Base-by-base conservation (phyloP, 192 early-diverging fungal genomes). In the Mortierella hygrophila region DNA sequence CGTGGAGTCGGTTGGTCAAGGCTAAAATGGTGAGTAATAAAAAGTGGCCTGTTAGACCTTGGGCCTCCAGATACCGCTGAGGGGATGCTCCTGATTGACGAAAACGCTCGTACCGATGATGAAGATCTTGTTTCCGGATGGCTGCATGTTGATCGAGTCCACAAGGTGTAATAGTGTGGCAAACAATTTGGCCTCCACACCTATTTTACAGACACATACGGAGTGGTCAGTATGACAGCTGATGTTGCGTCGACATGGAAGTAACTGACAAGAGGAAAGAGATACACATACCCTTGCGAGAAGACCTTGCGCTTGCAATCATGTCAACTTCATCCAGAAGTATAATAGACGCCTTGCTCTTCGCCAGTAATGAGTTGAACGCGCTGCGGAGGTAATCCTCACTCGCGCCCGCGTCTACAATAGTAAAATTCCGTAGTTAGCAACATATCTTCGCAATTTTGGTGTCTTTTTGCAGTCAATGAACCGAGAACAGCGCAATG, bases 261-360 rank as follows among this genome's bases (percentile, higher is more conserved):
- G 29, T 29, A 2, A 32, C 29, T 9, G 29, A 11, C 60, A 65
- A 16, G n/a, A 32, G 29, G 0, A 65, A 32, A 13, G n/a, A 29
- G 29, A 15, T 65, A 32, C 4, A 23, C 60, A 42, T 52, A 79
- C 81, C 82, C 82, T 88, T 89, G 65, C 88, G 85, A 23, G 75
- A 81, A 6, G 83, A 70, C n/a, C 77, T 52, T 20, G 73, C 63
- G 10, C 89, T 82, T 35, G 91, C 82, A 65, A 93, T 84, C 72
- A 93, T 90, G 78, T 93, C 92, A 20, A 92, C 81, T 78, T 93
- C 92, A 65, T 93, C 92, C 7, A 93, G 32, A 46, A 93, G 88
- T 15, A 93, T 32, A n/a, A 92, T 84, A 4, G 92, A 92, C 5
- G 83, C 70, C 38, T 44, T 79, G 29, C 88, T 42, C 9, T 72